Evolutionary conservation across 148 eudicot genomes (phyloP).

Genomic region (Beta vulgaris): DNA sequence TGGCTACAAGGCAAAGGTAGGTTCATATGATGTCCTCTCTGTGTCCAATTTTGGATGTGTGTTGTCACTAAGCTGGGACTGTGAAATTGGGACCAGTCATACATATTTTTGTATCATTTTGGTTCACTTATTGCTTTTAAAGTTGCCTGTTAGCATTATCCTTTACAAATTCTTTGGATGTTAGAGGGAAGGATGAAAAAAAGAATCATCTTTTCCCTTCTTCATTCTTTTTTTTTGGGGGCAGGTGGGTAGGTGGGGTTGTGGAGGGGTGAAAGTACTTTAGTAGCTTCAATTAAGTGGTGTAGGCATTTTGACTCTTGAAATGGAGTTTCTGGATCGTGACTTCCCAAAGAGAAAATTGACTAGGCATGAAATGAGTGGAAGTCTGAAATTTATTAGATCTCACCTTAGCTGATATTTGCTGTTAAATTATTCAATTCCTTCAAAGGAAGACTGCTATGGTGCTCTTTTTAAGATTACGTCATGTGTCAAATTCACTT

Average conservation of each 20-base stretch:
- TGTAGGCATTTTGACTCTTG: not conserved
- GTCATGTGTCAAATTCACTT: not conserved
- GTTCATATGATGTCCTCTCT: not conserved
- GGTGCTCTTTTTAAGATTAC: not conserved
- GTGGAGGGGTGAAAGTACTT: not conserved
- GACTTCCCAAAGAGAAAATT: not conserved
- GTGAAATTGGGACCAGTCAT: not conserved
- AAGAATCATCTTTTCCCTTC: not conserved
- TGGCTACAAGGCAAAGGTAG: conserved; percentile 76
- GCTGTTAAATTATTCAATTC: not conserved
- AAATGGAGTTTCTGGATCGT: not conserved
- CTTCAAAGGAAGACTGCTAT: not conserved
- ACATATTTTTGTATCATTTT: not conserved
- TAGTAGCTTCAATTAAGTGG: not conserved
- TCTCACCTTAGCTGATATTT: not conserved
- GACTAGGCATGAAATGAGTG: not conserved
- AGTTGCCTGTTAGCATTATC: not conserved
- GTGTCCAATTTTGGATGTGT: conserved; percentile 3
- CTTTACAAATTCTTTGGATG: not conserved
- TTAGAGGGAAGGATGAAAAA: not conserved
- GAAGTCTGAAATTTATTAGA: not conserved
- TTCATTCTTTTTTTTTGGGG: not conserved
- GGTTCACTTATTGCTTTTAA: not conserved
- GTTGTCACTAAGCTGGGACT: not conserved
- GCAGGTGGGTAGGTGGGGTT: too few relatives aligned